A percentile compares a stretch with the other conserved stretches of the same genome.
phyloP scores from a whole-genome alignment of 441 rosid species.

The Aleurites moluccanus region DNA sequence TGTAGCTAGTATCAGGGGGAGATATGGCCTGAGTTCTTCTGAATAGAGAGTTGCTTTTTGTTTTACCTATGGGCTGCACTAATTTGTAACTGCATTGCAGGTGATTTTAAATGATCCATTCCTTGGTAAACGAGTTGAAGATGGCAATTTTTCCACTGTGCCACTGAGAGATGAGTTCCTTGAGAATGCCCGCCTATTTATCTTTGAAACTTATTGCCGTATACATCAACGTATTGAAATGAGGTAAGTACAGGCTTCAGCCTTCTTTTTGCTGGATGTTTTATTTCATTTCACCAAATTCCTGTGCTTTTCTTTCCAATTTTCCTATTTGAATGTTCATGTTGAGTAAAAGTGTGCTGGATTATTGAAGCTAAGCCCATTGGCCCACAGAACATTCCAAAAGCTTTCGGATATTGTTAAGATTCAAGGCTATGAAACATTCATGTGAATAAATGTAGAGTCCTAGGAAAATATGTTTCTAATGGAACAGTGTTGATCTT shows the following conservation, averaged over 20 bases:
- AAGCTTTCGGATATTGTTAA: no score
- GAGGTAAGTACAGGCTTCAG: conserved; percentile 49
- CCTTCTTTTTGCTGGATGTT: not conserved
- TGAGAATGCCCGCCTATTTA: conserved; percentile 92
- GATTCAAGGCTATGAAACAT: not conserved
- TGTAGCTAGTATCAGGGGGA: not conserved
- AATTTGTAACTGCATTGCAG: conserved; percentile 32
- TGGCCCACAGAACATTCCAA: not conserved
- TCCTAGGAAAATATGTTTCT: not conserved
- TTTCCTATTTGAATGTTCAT: not conserved
- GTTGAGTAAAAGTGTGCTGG: not conserved
- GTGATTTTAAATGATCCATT: conserved; percentile 94
- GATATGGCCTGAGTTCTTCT: not conserved
- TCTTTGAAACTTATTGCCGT: conserved; percentile 93
- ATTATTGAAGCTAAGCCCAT: not conserved
- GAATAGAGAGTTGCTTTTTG: not conserved
- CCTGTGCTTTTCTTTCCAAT: not conserved
- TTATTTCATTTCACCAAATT: no score
- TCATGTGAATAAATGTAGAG: not conserved
- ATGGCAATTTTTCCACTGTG: conserved; percentile 69
- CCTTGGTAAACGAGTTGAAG: conserved; percentile 90
- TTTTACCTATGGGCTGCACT: not conserved
- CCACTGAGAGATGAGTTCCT: conserved; percentile 94
- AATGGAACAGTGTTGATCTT: not conserved
- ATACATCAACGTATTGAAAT: conserved; percentile 95